phyloP scores from a whole-genome alignment of 2,329 filamentous ascomycete genomes.

The Sclerotinia minor region DNA sequence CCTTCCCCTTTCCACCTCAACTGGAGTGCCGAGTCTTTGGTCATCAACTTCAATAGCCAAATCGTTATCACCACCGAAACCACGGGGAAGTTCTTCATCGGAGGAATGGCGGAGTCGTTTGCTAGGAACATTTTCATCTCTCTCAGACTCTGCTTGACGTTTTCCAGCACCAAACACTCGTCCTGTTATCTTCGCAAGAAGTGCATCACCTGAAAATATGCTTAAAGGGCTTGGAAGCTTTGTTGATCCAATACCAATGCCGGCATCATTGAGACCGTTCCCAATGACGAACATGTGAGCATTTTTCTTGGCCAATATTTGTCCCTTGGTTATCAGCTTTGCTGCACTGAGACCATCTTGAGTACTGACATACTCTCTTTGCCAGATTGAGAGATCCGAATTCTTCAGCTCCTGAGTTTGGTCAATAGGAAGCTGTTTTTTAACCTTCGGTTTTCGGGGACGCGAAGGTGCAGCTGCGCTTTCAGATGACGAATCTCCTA shows the following conservation, averaged over 20 bases:
- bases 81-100: slow-evolving; percentile 38
- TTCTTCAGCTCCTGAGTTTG: slow-evolving; percentile 54
- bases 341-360: slow-evolving; percentile 53
- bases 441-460: slow-evolving; percentile 36
- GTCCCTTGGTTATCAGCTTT: slow-evolving; percentile 47
- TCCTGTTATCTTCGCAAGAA: slow-evolving; percentile 46
- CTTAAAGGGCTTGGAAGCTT: slow-evolving; percentile 51
- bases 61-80: slow-evolving; percentile 38
- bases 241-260: slow-evolving; percentile 46
- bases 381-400: slow-evolving; percentile 57
- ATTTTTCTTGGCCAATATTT: slow-evolving; percentile 58
- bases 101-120: slow-evolving; percentile 2
- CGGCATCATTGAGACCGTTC: slow-evolving; percentile 56
- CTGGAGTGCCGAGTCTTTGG: slow-evolving; percentile 30
- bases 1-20: slow-evolving; percentile 68
- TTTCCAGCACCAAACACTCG: background rate
- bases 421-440: slow-evolving; percentile 51
- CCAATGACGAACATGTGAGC: slow-evolving; percentile 62
- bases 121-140: background rate
- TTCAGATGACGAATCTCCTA: slow-evolving; percentile 42
- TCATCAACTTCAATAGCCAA: slow-evolving; percentile 46
- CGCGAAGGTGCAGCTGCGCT: slow-evolving; percentile 45
- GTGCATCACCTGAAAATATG: slow-evolving; percentile 56
- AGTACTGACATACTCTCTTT: slow-evolving; percentile 57
- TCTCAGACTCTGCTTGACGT: background rate